phyloP scores from a whole-genome alignment of 345 rosid genomes.

The Corchorus olitorius region DNA sequence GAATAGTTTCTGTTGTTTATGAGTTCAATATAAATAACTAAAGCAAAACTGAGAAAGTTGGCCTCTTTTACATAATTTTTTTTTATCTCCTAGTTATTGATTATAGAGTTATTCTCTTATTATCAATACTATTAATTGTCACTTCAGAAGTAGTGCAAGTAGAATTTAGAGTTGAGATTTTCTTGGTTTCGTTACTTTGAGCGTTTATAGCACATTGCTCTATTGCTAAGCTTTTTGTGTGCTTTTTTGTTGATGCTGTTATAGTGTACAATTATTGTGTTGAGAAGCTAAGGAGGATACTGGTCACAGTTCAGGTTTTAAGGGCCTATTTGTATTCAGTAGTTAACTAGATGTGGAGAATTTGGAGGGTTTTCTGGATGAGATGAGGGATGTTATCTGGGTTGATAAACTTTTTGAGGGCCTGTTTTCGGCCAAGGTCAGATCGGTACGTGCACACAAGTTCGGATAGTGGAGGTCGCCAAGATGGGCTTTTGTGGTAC shows the following conservation, averaged over 20 bases:
- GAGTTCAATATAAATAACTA: constrained; percentile 19
- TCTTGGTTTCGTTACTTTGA: constrained; percentile 12
- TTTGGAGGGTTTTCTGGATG: constrained; percentile 57
- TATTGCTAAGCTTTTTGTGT: constrained; percentile 9
- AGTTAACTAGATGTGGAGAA: constrained; percentile 49
- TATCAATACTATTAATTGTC: constrained; percentile 9
- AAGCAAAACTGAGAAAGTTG: constrained; percentile 20
- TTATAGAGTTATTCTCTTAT: constrained; percentile 1
- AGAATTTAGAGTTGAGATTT: constrained; percentile 11
- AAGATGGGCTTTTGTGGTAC: constrained; percentile 85
- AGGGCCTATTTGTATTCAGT: constrained; percentile 25
- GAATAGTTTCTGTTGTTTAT: not conserved
- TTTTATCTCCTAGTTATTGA: constrained; percentile 33
- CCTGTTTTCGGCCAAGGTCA: constrained; percentile 86
- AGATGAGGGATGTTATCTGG: constrained; percentile 98
- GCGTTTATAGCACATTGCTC: constrained; percentile 9
- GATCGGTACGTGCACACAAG: constrained; percentile 52
- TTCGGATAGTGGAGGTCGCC: constrained; percentile 71
- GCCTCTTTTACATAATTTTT: constrained; percentile 20
- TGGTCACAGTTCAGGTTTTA: constrained; percentile 10
- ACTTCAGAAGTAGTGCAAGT: constrained; percentile 20
- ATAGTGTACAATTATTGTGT: constrained; percentile 25
- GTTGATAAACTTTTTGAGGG: constrained; percentile 74
- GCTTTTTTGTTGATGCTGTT: constrained; percentile 26
- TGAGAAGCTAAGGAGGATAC: constrained; percentile 23